Base-by-base conservation (phyloP, 257 asterid species). In the Knoxia roxburghii region DNA sequence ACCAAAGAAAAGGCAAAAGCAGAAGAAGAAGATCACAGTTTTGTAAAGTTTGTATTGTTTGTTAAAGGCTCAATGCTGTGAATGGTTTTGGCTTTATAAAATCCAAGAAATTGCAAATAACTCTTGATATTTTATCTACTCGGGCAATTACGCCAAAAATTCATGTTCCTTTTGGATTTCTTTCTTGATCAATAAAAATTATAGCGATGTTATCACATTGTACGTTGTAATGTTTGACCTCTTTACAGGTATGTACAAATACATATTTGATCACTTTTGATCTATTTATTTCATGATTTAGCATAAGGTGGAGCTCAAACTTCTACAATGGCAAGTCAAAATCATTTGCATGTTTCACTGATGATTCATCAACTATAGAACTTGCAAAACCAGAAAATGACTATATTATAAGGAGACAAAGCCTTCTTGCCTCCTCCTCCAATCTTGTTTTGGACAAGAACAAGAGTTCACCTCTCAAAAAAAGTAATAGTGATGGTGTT, bases 291-390 rank as follows among this genome's bases (percentile, higher is more conserved):
- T 27, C 2, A 0, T n/a, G 43, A 18, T 59, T 27, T 15, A 79
- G 74, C 81, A 88, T 95, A 78, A 83, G 82, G 68, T 88, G 96
- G 10, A 86, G 88, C 37, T 88, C 97, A 64, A 85, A 79, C 40
- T 90, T 88, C 86, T 88, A 90, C 71, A 86, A 79, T 12, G 96
- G 96, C 14, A 90, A 88, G 73, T 90, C 97, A 7, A 90, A 88
- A 81, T 88, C 96, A 0, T 90, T 85, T 57, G 88, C 97, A 11
- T 85, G 92, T 68, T 77, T 88, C 24, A 73, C 74, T 26, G 95
- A 85, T 4, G 84, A 82, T 5, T 81, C 95, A 9, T 70, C 86
- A 9, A 56, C 83, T 15, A 86, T 83, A 72, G 87, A 82, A 15
- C 46, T 90, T 8, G 81, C 79, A 11, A 90, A 90, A 75, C 88